Base-by-base conservation (phyloP, 208 protist species). In the Leishmania martiniquensis region DNA sequence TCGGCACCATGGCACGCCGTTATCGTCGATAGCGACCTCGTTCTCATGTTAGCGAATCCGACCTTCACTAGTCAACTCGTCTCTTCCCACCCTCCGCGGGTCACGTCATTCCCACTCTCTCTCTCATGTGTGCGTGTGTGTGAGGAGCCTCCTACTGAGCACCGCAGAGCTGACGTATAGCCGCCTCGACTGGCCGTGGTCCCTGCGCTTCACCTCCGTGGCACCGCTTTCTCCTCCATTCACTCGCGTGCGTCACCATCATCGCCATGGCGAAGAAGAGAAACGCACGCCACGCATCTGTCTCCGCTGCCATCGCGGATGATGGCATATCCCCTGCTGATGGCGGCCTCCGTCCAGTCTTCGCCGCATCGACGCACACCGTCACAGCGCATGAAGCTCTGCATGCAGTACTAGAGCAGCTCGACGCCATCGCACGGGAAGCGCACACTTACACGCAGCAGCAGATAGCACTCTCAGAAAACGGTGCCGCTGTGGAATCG, bases 401-500 rank as follows among this genome's bases (percentile, higher is more conserved):
- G 68, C 74, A 81, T 17, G 47, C 42, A 2, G 75, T 82, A 20
- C 63, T 93, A 65, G 70, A 72, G 32, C 78, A 76, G 20, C 82
- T 93, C 49, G 89, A 93, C 59, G 71, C 85, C 42, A 87, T 93
- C 39, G 84, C 88, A 9, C 72, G 76, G 34, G 89, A 93, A 25
- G 89, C 89, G 1, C 89, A 91, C 78, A 51, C 71, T 42, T 86
- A 90, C 69, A 72, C 70, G 25, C 66, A 75, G 22, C 69, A 85
- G 67, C 60, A 63, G 51, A 69, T 76, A 74, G 60, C 68, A 13
- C 29, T 65, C 20, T 52, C 57, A 47, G 25, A 65, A 52, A 67
- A 45, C 51, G 1, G 42, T 29, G 42, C 29, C 22, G 72, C n/a
- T 42, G 51, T 6, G 70, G 49, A 44, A 34, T 17, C 45, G 34